Conservation (phyloP, 2,329 filamentous ascomycete genomes). For the Neurospora crassa region DNA sequence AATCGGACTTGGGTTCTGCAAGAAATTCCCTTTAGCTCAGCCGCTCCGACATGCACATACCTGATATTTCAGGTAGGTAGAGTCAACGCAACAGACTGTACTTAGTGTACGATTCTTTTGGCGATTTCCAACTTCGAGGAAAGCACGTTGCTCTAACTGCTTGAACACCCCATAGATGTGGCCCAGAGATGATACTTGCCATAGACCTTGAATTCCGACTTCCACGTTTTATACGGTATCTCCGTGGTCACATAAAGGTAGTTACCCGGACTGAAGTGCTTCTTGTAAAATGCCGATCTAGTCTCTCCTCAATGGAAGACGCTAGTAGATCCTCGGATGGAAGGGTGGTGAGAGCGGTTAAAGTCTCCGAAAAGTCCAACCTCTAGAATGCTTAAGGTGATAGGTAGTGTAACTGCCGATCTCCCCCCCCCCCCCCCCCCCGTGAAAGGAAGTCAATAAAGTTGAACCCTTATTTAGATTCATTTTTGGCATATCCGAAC, state of each 20-base stretch:
- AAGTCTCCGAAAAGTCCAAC: not conserved
- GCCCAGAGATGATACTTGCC: not conserved
- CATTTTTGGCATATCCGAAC: not conserved
- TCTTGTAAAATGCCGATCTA: not conserved
- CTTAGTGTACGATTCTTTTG: not conserved
- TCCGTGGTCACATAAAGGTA: not conserved
- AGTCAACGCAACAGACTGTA: not conserved
- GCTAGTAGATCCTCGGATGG: not conserved
- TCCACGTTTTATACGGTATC: not conserved
- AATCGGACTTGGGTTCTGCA: not conserved
- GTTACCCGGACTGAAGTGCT: not conserved
- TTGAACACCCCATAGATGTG: not conserved
- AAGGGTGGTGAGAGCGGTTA: not conserved
- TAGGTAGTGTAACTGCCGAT: not conserved
- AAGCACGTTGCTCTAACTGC: not conserved
- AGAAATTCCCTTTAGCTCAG: not conserved
- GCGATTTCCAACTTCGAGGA: not conserved
- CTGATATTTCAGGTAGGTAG: not conserved
- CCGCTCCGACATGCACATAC: not conserved
- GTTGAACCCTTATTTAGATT: not conserved
- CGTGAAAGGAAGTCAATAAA: not conserved
- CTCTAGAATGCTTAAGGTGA: not conserved
- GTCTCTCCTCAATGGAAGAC: not conserved
- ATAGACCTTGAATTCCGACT: not conserved
- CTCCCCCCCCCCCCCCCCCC: too few species aligned